Evolutionary conservation across 805 yeast species (phyloP).

Genomic region (Debaryomyces castellii): DNA sequence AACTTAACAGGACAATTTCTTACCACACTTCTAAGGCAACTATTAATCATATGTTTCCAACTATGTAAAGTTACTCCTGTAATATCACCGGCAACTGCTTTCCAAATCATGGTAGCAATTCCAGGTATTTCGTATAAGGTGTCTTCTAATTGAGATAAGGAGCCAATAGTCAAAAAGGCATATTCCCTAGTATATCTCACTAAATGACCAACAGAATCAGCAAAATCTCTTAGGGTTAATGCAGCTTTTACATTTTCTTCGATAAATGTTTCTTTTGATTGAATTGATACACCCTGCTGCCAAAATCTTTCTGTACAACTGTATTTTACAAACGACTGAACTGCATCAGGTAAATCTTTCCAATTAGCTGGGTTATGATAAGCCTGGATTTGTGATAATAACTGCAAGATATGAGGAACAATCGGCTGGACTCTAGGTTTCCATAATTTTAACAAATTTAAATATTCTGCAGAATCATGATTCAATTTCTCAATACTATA

Average conservation of each 20-base stretch:
- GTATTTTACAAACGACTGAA: slow-evolving; percentile 86
- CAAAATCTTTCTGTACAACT: slow-evolving; percentile 93
- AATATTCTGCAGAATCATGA: slow-evolving; percentile 74
- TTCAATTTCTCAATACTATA: slow-evolving; percentile 90
- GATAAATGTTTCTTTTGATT: slow-evolving; percentile 89
- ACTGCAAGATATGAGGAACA: slow-evolving; percentile 83
- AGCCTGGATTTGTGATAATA: slow-evolving; percentile 87
- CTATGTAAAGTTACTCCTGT: slow-evolving; percentile 91
- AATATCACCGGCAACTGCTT: slow-evolving; percentile 80
- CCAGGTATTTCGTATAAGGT: slow-evolving; percentile 85
- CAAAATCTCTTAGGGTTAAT: slow-evolving; percentile 91
- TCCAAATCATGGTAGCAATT: slow-evolving; percentile 74
- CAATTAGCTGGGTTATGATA: slow-evolving; percentile 94
- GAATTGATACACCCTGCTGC: slow-evolving; percentile 97
- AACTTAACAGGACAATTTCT: slow-evolving; percentile 81
- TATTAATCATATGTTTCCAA: slow-evolving; percentile 95
- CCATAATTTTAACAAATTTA: slow-evolving; percentile 75
- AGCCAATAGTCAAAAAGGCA: slow-evolving; percentile 85
- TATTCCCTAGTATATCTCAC: slow-evolving; percentile 95
- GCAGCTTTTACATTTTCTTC: slow-evolving; percentile 94
- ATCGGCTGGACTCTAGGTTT: slow-evolving; percentile 90
- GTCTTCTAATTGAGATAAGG: slow-evolving; percentile 85
- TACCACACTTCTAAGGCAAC: slow-evolving; percentile 81
- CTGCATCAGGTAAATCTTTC: slow-evolving; percentile 83
- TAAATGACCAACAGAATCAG: slow-evolving; percentile 95